Percentiles rank a stretch among this genome's conserved stretches.
These are phyloP conservation scores for Pseudozyma sp. DNA, from an alignment of 1,284 basidiomycete species.

Conservation along the genomic window DNA sequence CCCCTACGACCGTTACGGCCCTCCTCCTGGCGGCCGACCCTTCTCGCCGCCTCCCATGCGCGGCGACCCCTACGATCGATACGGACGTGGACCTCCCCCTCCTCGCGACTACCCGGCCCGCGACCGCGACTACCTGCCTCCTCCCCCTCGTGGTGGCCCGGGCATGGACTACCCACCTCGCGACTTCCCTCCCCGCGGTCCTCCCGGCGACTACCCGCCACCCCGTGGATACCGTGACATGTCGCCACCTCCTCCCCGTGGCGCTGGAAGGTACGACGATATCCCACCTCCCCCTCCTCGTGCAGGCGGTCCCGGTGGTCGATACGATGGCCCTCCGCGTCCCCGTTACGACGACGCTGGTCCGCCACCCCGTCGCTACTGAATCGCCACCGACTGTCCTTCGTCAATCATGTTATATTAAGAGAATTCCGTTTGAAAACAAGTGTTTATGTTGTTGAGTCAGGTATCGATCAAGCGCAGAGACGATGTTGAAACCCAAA, in stretches of 20 bases:
- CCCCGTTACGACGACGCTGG: constrained; percentile 48
- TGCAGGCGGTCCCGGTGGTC: constrained; percentile 31
- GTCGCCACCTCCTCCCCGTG: constrained; percentile 47
- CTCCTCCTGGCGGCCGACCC: constrained; percentile 54
- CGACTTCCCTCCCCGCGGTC: constrained; percentile 53
- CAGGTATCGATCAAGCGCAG: too few relatives aligned
- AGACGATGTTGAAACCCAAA: background rate
- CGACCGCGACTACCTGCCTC: constrained; percentile 45
- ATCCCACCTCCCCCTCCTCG: constrained; percentile 54
- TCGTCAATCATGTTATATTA: constrained; percentile 16
- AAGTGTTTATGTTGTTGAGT: background rate
- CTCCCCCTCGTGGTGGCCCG: constrained; percentile 42
- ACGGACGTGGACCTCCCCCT: constrained; percentile 47
- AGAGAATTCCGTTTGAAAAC: constrained; percentile 5
- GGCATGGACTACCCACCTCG: constrained; percentile 56
- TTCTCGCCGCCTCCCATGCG: constrained; percentile 52
- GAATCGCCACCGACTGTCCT: background rate
- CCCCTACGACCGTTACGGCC: constrained; percentile 67
- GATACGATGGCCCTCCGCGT: constrained; percentile 43
- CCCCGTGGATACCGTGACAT: constrained; percentile 53
- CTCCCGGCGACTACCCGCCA: constrained; percentile 56
- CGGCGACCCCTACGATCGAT: constrained; percentile 49
- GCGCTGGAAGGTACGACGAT: constrained; percentile 52
- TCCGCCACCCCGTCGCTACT: constrained; percentile 47
- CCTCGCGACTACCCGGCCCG: constrained; percentile 51